Evolutionary conservation across 2,329 filamentous ascomycete genomes (phyloP), one percentile per base, ranked within the genome.

Genomic region (Aspergillus ochraceus): DNA sequence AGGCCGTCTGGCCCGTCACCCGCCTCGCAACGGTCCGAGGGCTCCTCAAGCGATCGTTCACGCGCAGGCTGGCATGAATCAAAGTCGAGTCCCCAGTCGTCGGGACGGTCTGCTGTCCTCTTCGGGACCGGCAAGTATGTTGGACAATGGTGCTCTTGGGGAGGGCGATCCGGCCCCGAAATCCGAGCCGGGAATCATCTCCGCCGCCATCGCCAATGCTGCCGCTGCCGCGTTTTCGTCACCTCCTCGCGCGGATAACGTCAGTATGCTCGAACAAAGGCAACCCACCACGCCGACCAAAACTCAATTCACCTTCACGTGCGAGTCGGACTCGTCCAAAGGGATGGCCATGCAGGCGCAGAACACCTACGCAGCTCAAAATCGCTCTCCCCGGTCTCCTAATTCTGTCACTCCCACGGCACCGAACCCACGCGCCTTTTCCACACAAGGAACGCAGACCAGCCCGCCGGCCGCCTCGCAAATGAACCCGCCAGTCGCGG

Each of bases 271-370:
- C 52, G 88, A 91, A 59, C 89, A 91, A n/a, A 12, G 36, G 71
- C 87, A 90, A 74, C 79, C 84, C 6, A 73, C 84, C 4, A 87
- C 84, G 39, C 87, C 90, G 4, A 86, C 89, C 6, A 91, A 92
- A 58, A 90, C 90, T 0, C 92, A 97, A 68, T 99, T 99, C 74
- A 99, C 95, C 10, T 99, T 99, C 72, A 96, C 92, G 12, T 97
- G 92, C 76, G 91, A 96, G 70, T 94, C 93, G 1, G 92, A 95
- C 72, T 91, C 92, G 42, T 88, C 91, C 1, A 91, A 89, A 60
- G 87, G 89, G 58, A 85, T 92, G 73, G 87, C 88, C 54, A 91
- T 90, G 88, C 90, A 90, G 49, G 86, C 88, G 70, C 80, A 83
- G 61, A 81, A 79, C 64, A 64, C 73, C 52, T 74, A 79, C 71